phyloP scores from a whole-genome alignment of 495 filamentous ascomycete genomes.

The Podospora didyma region DNA sequence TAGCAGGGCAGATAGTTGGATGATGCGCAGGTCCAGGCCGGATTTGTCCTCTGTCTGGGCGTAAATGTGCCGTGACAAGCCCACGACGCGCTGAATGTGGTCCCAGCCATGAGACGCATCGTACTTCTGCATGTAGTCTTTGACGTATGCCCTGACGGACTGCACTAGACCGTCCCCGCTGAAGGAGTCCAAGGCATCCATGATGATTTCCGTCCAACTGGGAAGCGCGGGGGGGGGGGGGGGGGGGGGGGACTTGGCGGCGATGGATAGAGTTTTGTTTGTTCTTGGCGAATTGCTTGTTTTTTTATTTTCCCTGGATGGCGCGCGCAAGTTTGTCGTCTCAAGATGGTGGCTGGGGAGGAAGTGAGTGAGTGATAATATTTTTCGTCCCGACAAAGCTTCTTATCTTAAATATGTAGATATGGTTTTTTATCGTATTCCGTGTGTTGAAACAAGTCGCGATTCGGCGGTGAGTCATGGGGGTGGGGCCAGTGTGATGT shows the following conservation, averaged over 20 bases:
- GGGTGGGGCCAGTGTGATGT: too few species aligned
- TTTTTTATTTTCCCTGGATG: too few species aligned
- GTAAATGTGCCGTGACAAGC: constrained; percentile 58
- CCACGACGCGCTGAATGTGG: constrained; percentile 76
- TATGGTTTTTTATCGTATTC: not conserved
- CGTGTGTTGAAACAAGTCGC: too few species aligned
- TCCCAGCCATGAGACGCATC: constrained; percentile 83
- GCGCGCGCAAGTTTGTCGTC: too few species aligned
- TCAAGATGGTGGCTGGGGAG: too few species aligned
- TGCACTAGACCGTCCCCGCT: constrained; percentile 39
- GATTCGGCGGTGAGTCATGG: too few species aligned
- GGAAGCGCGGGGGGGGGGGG: not conserved
- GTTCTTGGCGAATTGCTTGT: too few species aligned
- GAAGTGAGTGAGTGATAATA: too few species aligned
- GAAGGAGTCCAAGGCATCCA: constrained; percentile 26
- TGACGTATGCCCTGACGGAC: constrained; percentile 54
- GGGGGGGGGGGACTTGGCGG: not conserved
- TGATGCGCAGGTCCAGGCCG: constrained; percentile 46
- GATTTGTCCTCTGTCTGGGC: constrained; percentile 46
- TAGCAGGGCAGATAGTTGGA: constrained; percentile 71
- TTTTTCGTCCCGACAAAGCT: too few species aligned
- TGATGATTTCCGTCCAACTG: constrained; percentile 11
- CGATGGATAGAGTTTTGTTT: too few species aligned
- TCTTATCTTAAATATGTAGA: not conserved
- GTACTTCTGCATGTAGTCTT: constrained; percentile 71